phyloP scores from a whole-genome alignment of 2,329 filamentous ascomycete genomes.

The Microsporum audouinii region DNA sequence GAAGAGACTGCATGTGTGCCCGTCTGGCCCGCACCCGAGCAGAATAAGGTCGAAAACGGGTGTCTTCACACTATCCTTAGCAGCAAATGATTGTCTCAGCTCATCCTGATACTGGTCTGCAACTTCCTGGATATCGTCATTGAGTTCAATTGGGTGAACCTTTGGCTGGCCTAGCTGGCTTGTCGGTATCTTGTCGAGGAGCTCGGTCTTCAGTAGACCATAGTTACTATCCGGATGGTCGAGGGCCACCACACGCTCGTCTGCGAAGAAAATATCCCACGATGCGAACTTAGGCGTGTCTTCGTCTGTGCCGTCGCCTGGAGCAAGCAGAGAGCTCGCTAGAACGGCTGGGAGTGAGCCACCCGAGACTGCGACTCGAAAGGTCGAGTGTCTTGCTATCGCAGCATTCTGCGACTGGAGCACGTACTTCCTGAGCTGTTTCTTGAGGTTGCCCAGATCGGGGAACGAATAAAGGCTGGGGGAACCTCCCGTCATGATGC shows the following conservation, averaged over 20 bases:
- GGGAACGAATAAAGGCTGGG: constrained; percentile 70
- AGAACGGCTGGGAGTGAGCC: constrained; percentile 85
- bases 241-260: constrained; percentile 88
- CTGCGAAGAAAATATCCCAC: constrained; percentile 98
- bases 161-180: constrained; percentile 50
- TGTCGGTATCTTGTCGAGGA: constrained; percentile 75
- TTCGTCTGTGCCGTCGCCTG: constrained; percentile 39
- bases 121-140: constrained; percentile 79
- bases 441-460: constrained; percentile 56
- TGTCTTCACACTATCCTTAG: constrained; percentile 83
- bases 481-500: constrained; percentile 20
- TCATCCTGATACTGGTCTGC: constrained; percentile 88
- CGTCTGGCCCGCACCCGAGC: constrained; percentile 87
- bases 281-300: constrained; percentile 65
- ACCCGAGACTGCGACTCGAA: constrained; percentile 88
- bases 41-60: constrained; percentile 92
- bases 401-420: constrained; percentile 71
- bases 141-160: constrained; percentile 66
- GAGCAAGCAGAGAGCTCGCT: constrained; percentile 64
- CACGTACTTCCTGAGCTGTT: constrained; percentile 69
- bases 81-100: constrained; percentile 75
- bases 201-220: constrained; percentile 69
- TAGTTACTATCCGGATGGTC: constrained; percentile 94
- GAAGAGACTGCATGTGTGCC: constrained; percentile 95
- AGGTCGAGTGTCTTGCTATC: constrained; percentile 65